A percentile compares a stretch with the other conserved stretches of the same genome.
These are phyloP conservation scores for Pseudogymnoascus sp. DNA, from an alignment of 2,329 filamentous ascomycete species.

Conservation along the genomic window DNA sequence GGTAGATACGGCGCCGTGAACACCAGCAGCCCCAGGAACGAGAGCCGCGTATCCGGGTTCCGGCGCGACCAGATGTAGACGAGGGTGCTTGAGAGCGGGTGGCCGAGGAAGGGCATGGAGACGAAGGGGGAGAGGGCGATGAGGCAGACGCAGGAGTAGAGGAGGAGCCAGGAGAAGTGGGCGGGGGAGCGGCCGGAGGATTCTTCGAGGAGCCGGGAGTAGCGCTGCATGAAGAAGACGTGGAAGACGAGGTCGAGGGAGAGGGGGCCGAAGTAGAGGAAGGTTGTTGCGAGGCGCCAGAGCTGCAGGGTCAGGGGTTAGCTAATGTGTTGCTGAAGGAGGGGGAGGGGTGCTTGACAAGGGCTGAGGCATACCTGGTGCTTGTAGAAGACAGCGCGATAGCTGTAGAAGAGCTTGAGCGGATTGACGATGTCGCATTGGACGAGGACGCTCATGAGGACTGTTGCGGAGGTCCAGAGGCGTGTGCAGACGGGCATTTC, in stretches of 20 bases:
- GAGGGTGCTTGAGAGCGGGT: slow-evolving; percentile 81
- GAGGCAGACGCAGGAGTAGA: slow-evolving; percentile 75
- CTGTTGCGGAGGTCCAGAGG: slow-evolving; percentile 92
- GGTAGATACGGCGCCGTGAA: slow-evolving; percentile 93
- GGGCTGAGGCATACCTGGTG: slow-evolving; percentile 59
- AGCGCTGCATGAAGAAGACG: slow-evolving; percentile 96
- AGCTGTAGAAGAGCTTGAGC: slow-evolving; percentile 96
- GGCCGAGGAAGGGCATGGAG: slow-evolving; percentile 89
- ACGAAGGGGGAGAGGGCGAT: slow-evolving; percentile 78
- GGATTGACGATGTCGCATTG: slow-evolving; percentile 89
- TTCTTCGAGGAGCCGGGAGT: slow-evolving; percentile 90
- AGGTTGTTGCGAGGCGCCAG: slow-evolving; percentile 92
- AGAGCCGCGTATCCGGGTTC: slow-evolving; percentile 85
- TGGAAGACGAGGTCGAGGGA: slow-evolving; percentile 93
- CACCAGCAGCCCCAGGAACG: slow-evolving; percentile 78
- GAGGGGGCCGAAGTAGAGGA: slow-evolving; percentile 93
- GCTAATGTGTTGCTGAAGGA: background rate
- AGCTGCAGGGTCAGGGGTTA: slow-evolving; percentile 49
- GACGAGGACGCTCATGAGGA: slow-evolving; percentile 78
- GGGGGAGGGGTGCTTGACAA: background rate
- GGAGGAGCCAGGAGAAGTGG: slow-evolving; percentile 87
- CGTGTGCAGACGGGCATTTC: slow-evolving; percentile 95
- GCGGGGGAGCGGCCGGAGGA: slow-evolving; percentile 85
- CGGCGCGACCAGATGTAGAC: slow-evolving; percentile 97
- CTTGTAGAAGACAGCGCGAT: slow-evolving; percentile 82